A percentile compares a stretch with the other conserved stretches of the same genome.
These are phyloP conservation scores for Trichocladium uniseriatum DNA, from an alignment of 495 filamentous ascomycete species.

Conservation along the genomic window DNA sequence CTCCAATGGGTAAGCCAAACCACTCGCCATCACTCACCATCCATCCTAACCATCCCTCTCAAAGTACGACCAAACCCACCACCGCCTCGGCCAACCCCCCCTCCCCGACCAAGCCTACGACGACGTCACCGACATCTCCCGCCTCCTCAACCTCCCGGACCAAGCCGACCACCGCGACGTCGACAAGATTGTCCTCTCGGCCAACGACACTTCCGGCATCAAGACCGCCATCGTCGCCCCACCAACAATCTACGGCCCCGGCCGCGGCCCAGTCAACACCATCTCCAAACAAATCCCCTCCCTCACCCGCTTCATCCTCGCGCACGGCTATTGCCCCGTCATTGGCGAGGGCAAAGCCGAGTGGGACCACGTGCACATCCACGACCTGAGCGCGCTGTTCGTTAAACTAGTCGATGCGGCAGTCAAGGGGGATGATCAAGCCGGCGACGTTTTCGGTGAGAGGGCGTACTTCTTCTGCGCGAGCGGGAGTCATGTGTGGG, in stretches of 20 bases:
- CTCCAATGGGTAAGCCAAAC: slow-evolving; percentile 29
- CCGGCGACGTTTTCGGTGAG: slow-evolving; percentile 61
- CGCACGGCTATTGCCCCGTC: slow-evolving; percentile 54
- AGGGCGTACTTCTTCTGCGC: slow-evolving; percentile 70
- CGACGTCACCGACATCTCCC: slow-evolving; percentile 29
- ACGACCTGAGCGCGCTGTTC: slow-evolving; percentile 60
- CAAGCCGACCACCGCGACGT: slow-evolving; percentile 34
- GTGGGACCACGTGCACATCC: slow-evolving; percentile 69
- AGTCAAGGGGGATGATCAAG: slow-evolving; percentile 26
- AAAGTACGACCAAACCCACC: slow-evolving; percentile 29
- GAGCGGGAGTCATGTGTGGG: slow-evolving; percentile 61
- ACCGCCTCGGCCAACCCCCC: slow-evolving; percentile 35
- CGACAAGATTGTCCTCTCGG: slow-evolving; percentile 37
- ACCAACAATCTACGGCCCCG: slow-evolving; percentile 67
- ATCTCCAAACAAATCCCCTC: slow-evolving; percentile 56
- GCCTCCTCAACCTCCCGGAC: slow-evolving; percentile 32
- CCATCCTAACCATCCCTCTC: neutral
- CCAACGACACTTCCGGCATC: slow-evolving; percentile 38
- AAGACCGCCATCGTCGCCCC: slow-evolving; percentile 69
- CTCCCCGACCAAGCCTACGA: slow-evolving; percentile 29
- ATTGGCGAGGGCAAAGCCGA: slow-evolving; percentile 54
- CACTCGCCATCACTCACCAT: neutral
- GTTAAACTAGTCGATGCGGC: slow-evolving; percentile 53
- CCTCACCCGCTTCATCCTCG: slow-evolving; percentile 46
- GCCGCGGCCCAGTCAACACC: slow-evolving; percentile 61